Base-by-base conservation (phyloP, 2,329 filamentous ascomycete species). In the Penicillium sumatraense region DNA sequence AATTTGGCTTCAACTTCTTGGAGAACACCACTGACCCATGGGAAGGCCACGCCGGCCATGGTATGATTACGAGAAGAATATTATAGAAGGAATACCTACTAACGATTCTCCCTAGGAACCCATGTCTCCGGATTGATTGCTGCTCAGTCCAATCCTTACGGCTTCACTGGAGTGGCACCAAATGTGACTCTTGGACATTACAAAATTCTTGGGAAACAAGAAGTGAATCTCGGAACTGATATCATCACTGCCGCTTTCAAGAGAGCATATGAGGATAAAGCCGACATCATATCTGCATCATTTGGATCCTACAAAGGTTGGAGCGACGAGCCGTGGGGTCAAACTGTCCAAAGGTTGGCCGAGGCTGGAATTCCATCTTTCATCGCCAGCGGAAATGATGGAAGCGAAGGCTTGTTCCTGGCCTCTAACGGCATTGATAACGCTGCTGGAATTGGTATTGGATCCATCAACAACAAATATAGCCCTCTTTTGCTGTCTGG, bases 41-140 rank as follows among this genome's bases (percentile, higher is more conserved):
- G 23, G 56, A 58, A 21, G 49, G 31, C 21, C 24, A 44, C 27
- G 24, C 13, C 26, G 56, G 56, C 5, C 56, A 58, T 21, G 56
- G 40, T 44, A 44, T 40, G 42, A 40, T 23, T 23, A 13, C 9
- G n/a, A 9, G 8, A 16, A 36, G 46, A 29, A 7, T 9, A 23
- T 44, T 16, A 6, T 20, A n/a, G n/a, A n/a, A n/a, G 21, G 38
- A 10, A 24, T n/a, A 21, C 8, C 10, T 26, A n/a, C 42, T 55
- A 29, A 47, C 21, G 4, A 13, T 85, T 83, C 62, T 6, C 11
- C 38, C 85, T n/a, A 44, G 40, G 86, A 26, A 85, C 82, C 0
- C 84, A 86, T 68, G 83, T 86, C 21, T 79, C 84, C 1, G 86
- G 86, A 27, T 87, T 85, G 57, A 80, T 89, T 41, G 86, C 83